Percentiles rank a stretch among this genome's conserved stretches.
phyloP scores from a whole-genome alignment of 371 early-diverging fungal genomes.

The Syncephalastrum monosporum region DNA sequence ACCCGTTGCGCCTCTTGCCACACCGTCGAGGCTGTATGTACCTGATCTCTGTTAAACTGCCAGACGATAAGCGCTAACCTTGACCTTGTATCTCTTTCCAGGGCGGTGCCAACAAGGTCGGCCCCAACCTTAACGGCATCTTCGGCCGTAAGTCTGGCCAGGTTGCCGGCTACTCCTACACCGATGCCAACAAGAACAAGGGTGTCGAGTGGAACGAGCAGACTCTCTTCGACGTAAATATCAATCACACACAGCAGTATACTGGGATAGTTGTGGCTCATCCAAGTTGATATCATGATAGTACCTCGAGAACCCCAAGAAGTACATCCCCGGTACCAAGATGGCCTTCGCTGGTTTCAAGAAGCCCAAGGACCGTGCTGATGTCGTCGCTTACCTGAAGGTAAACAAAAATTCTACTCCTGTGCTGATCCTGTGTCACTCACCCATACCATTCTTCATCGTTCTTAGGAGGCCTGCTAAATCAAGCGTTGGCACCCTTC shows the following conservation, averaged over 20 bases:
- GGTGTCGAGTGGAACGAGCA: conserved; percentile 88
- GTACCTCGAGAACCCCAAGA: conserved; percentile 97
- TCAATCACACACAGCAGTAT: neutral
- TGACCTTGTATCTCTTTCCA: conserved; percentile 7
- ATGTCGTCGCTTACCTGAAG: conserved; percentile 93
- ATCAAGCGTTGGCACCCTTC: too few species aligned
- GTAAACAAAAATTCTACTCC: conserved; percentile 21
- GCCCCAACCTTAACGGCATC: conserved; percentile 94
- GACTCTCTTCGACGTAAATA: conserved; percentile 66
- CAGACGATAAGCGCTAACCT: neutral
- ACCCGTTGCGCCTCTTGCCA: conserved; percentile 99
- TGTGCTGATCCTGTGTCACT: neutral
- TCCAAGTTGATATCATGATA: neutral
- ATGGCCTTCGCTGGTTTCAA: conserved; percentile 99
- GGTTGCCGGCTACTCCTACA: conserved; percentile 89
- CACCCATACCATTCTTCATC: conserved; percentile 17
- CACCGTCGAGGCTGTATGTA: conserved; percentile 83
- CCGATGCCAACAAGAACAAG: conserved; percentile 90
- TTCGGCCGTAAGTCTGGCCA: conserved; percentile 90
- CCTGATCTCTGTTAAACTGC: neutral
- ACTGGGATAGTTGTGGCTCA: neutral
- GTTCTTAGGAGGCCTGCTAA: conserved; percentile 4
- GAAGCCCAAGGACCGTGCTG: conserved; percentile 90
- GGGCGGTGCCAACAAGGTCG: conserved; percentile 86
- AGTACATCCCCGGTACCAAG: conserved; percentile 96